Evolutionary conservation across 73 alveolate species (phyloP).

Genomic region (Uronychia binucleata): DNA sequence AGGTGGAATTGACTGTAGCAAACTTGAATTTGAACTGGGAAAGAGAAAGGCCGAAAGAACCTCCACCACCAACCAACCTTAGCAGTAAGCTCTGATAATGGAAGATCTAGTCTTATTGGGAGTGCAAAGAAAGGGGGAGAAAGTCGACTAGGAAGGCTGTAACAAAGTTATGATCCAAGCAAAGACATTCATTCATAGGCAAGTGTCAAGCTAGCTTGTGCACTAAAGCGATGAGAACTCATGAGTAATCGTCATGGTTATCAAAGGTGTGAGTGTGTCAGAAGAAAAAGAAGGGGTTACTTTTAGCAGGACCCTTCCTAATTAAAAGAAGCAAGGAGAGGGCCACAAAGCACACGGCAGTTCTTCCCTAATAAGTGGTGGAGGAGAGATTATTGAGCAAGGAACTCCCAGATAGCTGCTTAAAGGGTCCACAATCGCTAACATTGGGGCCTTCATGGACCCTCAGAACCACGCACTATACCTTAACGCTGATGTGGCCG

Average conservation of each 20-base stretch:
- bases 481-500: too few relatives aligned
- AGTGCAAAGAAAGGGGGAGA: too few relatives aligned
- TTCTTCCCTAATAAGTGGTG: not conserved
- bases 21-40: not conserved
- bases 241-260: not conserved
- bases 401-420: not conserved
- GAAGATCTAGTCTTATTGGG: too few relatives aligned
- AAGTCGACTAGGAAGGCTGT: too few relatives aligned
- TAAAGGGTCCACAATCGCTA: not conserved
- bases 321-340: not conserved
- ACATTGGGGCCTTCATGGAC: not conserved
- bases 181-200: not conserved
- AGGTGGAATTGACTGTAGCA: not conserved
- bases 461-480: too few relatives aligned
- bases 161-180: too few relatives aligned
- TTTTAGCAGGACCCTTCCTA: not conserved
- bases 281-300: not conserved
- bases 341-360: not conserved
- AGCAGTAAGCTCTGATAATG: too few relatives aligned
- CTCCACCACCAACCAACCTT: too few relatives aligned
- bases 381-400: not conserved
- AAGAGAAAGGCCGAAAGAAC: not conserved
- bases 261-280: not conserved
- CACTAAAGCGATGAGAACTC: not conserved
- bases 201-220: not conserved